phyloP scores from a whole-genome alignment of 495 filamentous ascomycete genomes.

The Platismatia glauca region DNA sequence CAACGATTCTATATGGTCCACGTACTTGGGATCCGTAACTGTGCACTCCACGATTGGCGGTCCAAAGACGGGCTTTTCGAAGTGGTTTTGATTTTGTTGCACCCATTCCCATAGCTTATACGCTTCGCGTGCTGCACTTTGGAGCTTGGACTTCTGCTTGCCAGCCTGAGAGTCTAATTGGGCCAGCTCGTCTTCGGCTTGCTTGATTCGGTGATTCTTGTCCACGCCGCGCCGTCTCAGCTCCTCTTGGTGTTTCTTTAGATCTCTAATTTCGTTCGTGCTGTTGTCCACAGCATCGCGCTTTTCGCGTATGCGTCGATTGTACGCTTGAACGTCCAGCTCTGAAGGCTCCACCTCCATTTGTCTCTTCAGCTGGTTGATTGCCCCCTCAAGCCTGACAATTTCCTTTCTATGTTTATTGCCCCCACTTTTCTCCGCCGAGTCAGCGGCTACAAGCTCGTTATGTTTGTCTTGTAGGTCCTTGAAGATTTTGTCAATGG shows the following conservation, averaged over 20 bases:
- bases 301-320: slow-evolving; percentile 39
- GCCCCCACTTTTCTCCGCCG: slow-evolving; percentile 48
- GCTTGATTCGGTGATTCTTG: slow-evolving; percentile 25
- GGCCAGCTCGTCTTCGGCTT: slow-evolving; percentile 42
- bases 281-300: slow-evolving; percentile 30
- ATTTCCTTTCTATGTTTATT: slow-evolving; percentile 44
- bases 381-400: slow-evolving; percentile 32
- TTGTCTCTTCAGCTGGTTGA: slow-evolving; percentile 39
- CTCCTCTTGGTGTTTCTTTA: slow-evolving; percentile 32
- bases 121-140: slow-evolving; percentile 49
- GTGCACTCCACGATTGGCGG: slow-evolving; percentile 77
- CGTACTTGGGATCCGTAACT: slow-evolving; percentile 64
- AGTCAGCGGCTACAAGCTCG: slow-evolving; percentile 43
- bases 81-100: slow-evolving; percentile 56
- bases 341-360: slow-evolving; percentile 42
- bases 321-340: slow-evolving; percentile 46
- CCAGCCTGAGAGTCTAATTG: slow-evolving; percentile 67
- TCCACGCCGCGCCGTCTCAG: slow-evolving; percentile 15
- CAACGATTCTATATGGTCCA: slow-evolving; percentile 63
- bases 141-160: slow-evolving; percentile 58
- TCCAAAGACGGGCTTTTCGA: slow-evolving; percentile 75
- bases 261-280: slow-evolving; percentile 26
- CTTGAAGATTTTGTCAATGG: slow-evolving; percentile 41
- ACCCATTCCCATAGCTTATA: slow-evolving; percentile 72
- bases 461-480: slow-evolving; percentile 44